Evolutionary conservation across 164 flowering plant species (phyloP), one percentile per base, ranked within the genome.

Genomic region (Sextonia rubra): DNA sequence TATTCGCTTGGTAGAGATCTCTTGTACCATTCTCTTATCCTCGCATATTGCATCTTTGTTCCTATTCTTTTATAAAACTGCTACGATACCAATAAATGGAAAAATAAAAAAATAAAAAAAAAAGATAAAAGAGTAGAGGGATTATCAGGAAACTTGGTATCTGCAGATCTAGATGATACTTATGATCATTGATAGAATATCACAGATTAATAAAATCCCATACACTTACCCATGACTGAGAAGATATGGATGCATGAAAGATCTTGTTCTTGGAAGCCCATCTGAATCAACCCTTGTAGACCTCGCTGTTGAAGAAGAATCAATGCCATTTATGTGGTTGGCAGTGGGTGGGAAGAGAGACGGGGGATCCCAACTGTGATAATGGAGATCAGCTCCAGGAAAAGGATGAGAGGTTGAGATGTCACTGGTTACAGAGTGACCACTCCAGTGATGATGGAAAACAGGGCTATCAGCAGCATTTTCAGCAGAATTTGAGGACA

Each of bases 331-430:
- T 4, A 71, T 15, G 25, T 83, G 87, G 73, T 74, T 83, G 66
- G 81, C 78, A 29, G 81, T 55, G 47, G 86, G 73, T 47, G 87
- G 77, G 79, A 85, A 86, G 20, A 83, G 64, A 32, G 94, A 76
- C 75, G 83, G 94, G 69, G 84, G 87, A 44, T 87, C 94, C 92
- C 91, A 87, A 72, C 74, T 74, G 60, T 84, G 91, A 72, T 87
- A 87, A 66, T 81, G 90, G 52, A 77, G 77, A 84, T 90, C 96
- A 81, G 83, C 76, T 44, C 85, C 77, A 25, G 80, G 68, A 69
- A 77, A 73, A 47, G 71, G 23, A 68, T 78, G 77, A 32, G 80
- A 83, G 61, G 75, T 80, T n/a, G 91, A 81, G 11, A 86, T 73
- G 52, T 87, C 93, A 75, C 83, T 72, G 15, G 87, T 83, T 44